These are phyloP conservation scores for Gossypium davidsonii DNA, from an alignment of 441 rosid species.

Conservation along the genomic window DNA sequence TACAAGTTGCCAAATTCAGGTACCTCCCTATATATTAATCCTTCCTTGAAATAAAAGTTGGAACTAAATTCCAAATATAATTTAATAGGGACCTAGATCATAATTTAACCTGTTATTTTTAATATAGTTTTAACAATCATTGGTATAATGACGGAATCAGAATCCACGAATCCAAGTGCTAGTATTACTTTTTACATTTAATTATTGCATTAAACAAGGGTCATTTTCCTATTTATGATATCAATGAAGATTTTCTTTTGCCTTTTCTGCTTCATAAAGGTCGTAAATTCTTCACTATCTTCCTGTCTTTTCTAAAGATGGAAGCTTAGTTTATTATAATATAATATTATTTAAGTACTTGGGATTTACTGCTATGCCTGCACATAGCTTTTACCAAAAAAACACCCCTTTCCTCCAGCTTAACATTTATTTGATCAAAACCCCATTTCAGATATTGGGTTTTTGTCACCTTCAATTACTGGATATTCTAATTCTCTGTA, in stretches of 20 bases:
- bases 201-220: neutral
- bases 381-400: neutral
- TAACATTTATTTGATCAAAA: neutral
- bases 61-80: no score
- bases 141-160: neutral
- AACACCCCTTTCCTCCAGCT: no score
- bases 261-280: neutral
- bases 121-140: neutral
- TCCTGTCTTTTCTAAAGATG: neutral
- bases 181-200: neutral
- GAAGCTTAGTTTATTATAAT: neutral
- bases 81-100: no score
- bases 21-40: no score
- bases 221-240: neutral
- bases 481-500: neutral
- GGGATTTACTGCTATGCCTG: neutral
- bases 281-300: neutral
- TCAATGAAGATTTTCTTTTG: neutral
- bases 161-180: neutral
- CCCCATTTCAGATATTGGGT: neutral
- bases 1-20: no score
- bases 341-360: neutral
- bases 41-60: no score
- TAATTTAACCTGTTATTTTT: no score
- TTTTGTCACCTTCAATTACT: neutral